These are phyloP conservation scores for Aspergillus terreus DNA, from an alignment of 2,329 filamentous ascomycete species.

Conservation along the genomic window DNA sequence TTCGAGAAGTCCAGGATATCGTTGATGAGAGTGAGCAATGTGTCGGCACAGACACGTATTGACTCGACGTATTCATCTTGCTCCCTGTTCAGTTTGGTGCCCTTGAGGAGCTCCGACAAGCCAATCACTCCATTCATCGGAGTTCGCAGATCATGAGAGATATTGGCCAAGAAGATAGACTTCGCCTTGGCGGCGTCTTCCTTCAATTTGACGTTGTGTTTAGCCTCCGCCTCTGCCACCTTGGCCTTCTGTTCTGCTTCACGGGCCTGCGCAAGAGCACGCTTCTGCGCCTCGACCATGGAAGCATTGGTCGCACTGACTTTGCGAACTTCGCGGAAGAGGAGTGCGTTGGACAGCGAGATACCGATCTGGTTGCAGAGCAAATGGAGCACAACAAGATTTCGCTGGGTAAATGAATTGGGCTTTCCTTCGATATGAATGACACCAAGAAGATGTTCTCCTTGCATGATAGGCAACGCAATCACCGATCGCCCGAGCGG, in stretches of 20 bases:
- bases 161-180: slow-evolving; percentile 95
- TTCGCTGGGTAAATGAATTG: slow-evolving; percentile 62
- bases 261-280: slow-evolving; percentile 58
- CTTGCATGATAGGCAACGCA: slow-evolving; percentile 60
- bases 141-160: slow-evolving; percentile 82
- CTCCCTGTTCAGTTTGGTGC: slow-evolving; percentile 53
- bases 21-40: slow-evolving; percentile 81
- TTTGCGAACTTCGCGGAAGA: slow-evolving; percentile 59
- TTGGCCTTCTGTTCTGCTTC: slow-evolving; percentile 64
- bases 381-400: slow-evolving; percentile 49
- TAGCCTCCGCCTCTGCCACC: slow-evolving; percentile 60
- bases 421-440: slow-evolving; percentile 62
- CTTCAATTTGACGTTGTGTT: slow-evolving; percentile 62
- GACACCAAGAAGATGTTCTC: slow-evolving; percentile 56
- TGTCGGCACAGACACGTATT: slow-evolving; percentile 65
- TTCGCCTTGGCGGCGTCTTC: slow-evolving; percentile 70
- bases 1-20: slow-evolving; percentile 90
- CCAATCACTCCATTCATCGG: slow-evolving; percentile 93
- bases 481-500: slow-evolving; percentile 59
- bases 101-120: slow-evolving; percentile 60
- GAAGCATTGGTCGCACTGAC: slow-evolving; percentile 61
- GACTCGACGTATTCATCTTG: slow-evolving; percentile 62
- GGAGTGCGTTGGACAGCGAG: slow-evolving; percentile 60
- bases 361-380: slow-evolving; percentile 64
- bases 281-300: slow-evolving; percentile 64